Evolutionary conservation across 2,329 filamentous ascomycete species (phyloP).

Genomic region (Fusarium annulatum): DNA sequence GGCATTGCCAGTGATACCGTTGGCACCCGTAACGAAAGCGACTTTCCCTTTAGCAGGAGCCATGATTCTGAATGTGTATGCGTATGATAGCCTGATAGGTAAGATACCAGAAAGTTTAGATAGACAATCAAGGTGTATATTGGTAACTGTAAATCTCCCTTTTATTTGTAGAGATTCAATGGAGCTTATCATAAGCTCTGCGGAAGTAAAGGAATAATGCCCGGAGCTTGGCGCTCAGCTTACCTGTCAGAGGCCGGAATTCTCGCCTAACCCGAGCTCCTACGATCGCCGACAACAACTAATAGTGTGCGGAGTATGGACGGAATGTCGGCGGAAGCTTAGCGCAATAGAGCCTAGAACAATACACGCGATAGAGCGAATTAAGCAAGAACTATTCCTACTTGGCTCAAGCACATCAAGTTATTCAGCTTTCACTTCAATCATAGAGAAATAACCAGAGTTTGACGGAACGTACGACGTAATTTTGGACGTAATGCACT

Average conservation of each 20-base stretch:
- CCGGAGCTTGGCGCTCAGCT: neutral
- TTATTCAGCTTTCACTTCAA: too few relatives aligned
- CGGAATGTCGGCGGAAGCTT: neutral
- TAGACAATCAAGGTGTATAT: neutral
- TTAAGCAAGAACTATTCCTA: too few relatives aligned
- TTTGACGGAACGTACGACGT: too few relatives aligned
- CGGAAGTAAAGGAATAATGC: neutral
- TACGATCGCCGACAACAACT: neutral
- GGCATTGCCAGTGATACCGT: slow-evolving; percentile 36
- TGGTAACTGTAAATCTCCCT: neutral
- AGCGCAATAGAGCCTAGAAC: neutral
- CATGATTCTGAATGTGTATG: neutral
- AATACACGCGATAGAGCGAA: too few relatives aligned
- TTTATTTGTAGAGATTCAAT: neutral
- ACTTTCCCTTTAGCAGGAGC: slow-evolving; percentile 21
- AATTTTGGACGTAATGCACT: too few relatives aligned
- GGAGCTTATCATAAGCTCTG: neutral
- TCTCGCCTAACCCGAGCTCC: neutral
- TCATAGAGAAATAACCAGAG: too few relatives aligned
- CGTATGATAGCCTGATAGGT: too few relatives aligned
- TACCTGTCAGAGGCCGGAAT: neutral
- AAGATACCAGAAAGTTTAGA: neutral
- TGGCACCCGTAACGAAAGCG: slow-evolving; percentile 31
- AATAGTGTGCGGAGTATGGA: neutral
- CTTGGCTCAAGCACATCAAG: too few relatives aligned